A percentile compares a stretch with the other conserved stretches of the same genome.
Conservation (phyloP, 139 green algal species). For the Volvox africanus region DNA sequence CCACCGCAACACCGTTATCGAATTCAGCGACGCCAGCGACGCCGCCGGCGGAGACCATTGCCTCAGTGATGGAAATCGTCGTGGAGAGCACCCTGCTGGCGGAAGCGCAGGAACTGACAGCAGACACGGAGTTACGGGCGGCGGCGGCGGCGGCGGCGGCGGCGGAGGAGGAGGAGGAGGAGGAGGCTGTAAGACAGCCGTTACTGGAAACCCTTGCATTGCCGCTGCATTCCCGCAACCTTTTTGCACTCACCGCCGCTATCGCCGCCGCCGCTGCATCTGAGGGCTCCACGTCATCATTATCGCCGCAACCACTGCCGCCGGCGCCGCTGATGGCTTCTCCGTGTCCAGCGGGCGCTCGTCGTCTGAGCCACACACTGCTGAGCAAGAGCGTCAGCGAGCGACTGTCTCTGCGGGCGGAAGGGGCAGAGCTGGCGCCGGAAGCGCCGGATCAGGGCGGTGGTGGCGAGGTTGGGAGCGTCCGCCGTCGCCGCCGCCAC, state of each 20-base stretch:
- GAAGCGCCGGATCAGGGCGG: not conserved
- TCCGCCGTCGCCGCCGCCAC: not conserved
- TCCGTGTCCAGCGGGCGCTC: not conserved
- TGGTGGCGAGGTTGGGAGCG: not conserved
- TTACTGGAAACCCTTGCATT: too few relatives aligned
- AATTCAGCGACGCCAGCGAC: not conserved
- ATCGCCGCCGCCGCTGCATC: not conserved
- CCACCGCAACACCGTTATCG: not conserved
- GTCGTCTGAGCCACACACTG: not conserved
- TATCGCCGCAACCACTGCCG: not conserved
- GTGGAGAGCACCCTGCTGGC: constrained; percentile 26
- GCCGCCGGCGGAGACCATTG: not conserved
- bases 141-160: not conserved
- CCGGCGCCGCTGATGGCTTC: not conserved
- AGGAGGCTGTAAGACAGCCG: too few relatives aligned
- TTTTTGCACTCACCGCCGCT: not conserved
- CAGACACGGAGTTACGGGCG: not conserved
- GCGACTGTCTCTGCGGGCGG: not conserved
- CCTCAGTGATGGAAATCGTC: not conserved
- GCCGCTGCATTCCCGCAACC: not conserved
- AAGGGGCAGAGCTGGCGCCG: not conserved
- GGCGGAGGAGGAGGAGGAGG: too few relatives aligned
- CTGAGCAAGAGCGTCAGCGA: not conserved
- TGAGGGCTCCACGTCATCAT: not conserved
- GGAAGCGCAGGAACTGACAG: not conserved